A percentile compares a stretch with the other conserved stretches of the same genome.
Conservation (phyloP, 352 stramenopile genomes). For the Pythium inflatum region DNA sequence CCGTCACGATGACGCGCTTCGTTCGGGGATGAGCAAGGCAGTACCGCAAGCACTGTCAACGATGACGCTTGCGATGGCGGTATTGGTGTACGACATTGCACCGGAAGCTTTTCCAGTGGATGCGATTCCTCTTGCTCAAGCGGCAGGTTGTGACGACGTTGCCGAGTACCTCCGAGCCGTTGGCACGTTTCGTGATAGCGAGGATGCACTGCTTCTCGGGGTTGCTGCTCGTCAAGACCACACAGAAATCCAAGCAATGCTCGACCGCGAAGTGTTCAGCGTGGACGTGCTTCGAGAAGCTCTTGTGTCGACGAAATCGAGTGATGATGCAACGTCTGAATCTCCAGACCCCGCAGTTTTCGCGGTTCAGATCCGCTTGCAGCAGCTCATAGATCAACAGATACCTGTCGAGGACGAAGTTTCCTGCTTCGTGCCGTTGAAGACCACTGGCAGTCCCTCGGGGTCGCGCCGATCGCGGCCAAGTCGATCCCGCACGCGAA, state of each 20-base stretch:
- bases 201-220: background rate
- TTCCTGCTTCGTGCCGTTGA: background rate
- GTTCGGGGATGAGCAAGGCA: background rate
- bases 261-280: background rate
- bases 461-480: background rate
- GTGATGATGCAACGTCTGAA: background rate
- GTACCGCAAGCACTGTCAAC: background rate
- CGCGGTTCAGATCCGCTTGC: constrained; percentile 12
- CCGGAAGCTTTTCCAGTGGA: constrained; percentile 7
- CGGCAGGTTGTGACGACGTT: background rate
- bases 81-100: background rate
- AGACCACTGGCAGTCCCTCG: background rate
- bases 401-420: background rate
- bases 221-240: background rate
- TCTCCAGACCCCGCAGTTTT: background rate
- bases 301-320: background rate
- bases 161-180: constrained; percentile 3
- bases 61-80: background rate
- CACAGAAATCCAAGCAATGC: background rate
- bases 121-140: background rate
- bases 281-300: constrained; percentile 5
- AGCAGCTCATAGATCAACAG: background rate
- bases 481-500: too few species aligned
- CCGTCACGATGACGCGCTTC: background rate
- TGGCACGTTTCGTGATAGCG: background rate